phyloP scores from a whole-genome alignment of 2,329 filamentous ascomycete species.

The Hymenoscyphus occultus region DNA sequence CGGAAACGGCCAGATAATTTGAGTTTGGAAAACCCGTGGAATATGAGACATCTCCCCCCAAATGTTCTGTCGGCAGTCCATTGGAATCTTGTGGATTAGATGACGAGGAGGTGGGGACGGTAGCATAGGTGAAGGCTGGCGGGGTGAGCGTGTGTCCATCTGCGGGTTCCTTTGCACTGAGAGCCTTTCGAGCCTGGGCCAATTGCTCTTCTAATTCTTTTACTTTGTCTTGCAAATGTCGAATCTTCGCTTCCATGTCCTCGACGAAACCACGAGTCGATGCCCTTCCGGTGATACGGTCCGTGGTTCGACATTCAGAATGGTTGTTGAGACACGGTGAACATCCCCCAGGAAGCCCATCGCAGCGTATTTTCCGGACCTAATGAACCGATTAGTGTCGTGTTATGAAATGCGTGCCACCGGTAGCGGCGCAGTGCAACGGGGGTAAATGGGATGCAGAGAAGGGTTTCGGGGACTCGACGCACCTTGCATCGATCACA shows the following conservation, averaged over 20 bases:
- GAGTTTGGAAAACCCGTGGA: conserved; percentile 30
- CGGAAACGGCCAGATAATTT: not conserved
- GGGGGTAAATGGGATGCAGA: not conserved
- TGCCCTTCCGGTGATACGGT: conserved; percentile 79
- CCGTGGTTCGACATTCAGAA: conserved; percentile 76
- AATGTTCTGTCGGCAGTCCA: conserved; percentile 9
- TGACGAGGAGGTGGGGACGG: conserved; percentile 20
- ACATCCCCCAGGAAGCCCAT: conserved; percentile 75
- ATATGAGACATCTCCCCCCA: conserved; percentile 27
- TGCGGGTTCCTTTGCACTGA: conserved; percentile 39
- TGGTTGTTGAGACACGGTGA: conserved; percentile 75
- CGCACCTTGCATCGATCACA: conserved; percentile 84
- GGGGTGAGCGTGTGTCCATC: conserved; percentile 29
- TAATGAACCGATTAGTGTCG: conserved; percentile 36
- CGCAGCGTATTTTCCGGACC: conserved; percentile 85
- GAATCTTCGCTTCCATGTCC: conserved; percentile 69
- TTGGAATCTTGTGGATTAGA: conserved; percentile 17
- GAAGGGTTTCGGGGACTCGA: not conserved
- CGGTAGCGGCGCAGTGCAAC: not conserved
- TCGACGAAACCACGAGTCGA: conserved; percentile 76
- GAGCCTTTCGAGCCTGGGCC: conserved; percentile 56
- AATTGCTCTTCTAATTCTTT: conserved; percentile 66
- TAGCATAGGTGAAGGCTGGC: conserved; percentile 15
- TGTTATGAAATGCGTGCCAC: not conserved
- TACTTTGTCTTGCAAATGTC: conserved; percentile 63